A percentile compares a stretch with the other conserved stretches of the same genome.
These are phyloP conservation scores for Emergomyces africanus DNA, from an alignment of 2,329 filamentous ascomycete genomes.

Conservation along the genomic window DNA sequence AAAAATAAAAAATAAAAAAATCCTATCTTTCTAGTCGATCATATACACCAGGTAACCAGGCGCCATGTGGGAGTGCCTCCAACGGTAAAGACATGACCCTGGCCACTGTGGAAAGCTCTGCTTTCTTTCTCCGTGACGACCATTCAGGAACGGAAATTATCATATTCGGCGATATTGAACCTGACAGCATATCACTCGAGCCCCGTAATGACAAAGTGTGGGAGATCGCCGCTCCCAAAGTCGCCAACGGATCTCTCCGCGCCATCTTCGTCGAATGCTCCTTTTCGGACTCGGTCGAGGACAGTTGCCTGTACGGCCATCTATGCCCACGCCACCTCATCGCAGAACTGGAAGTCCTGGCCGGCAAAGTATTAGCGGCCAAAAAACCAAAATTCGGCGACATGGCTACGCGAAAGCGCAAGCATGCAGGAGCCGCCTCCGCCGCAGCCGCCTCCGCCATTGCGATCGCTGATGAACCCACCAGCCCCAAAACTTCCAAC, in stretches of 20 bases:
- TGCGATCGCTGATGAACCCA: slow-evolving; percentile 1
- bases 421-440: slow-evolving; percentile 25
- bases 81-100: slow-evolving; percentile 5
- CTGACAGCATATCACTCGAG: slow-evolving; percentile 68
- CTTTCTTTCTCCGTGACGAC: slow-evolving; percentile 79
- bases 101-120: slow-evolving; percentile 57
- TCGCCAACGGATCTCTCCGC: slow-evolving; percentile 56
- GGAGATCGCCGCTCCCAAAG: slow-evolving; percentile 77
- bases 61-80: background rate
- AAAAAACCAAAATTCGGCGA: slow-evolving; percentile 24
- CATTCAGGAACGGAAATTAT: slow-evolving; percentile 62
- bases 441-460: slow-evolving; percentile 6
- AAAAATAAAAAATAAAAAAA: too few species aligned
- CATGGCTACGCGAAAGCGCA: slow-evolving; percentile 29
- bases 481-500: slow-evolving; percentile 3
- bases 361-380: slow-evolving; percentile 52
- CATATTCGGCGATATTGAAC: slow-evolving; percentile 92
- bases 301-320: slow-evolving; percentile 76
- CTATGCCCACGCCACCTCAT: slow-evolving; percentile 72
- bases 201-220: slow-evolving; percentile 76
- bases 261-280: slow-evolving; percentile 95
- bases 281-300: slow-evolving; percentile 67
- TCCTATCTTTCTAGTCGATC: background rate
- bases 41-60: background rate
- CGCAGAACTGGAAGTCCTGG: slow-evolving; percentile 62